Evolutionary conservation across 2,329 filamentous ascomycete species (phyloP).

Genomic region (Magnaporthiopsis rhizophila): DNA sequence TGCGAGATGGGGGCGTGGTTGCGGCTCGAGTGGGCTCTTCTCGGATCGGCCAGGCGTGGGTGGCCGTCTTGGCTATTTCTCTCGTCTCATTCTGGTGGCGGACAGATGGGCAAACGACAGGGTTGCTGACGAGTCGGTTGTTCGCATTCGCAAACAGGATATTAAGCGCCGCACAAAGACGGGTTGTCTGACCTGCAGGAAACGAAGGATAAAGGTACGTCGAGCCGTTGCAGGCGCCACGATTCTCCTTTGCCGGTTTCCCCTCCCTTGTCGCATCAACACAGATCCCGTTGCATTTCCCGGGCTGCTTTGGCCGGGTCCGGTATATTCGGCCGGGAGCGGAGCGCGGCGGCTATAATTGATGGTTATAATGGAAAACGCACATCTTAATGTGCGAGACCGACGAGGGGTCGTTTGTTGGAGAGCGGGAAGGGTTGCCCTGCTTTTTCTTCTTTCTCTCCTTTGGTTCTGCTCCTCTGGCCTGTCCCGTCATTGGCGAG

Average conservation of each 20-base stretch:
- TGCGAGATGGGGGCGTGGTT: too few relatives aligned
- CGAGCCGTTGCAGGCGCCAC: constrained; percentile 1
- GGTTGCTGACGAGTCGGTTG: too few relatives aligned
- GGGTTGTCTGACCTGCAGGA: constrained; percentile 54
- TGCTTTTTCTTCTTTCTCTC: not conserved
- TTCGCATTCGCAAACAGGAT: constrained; percentile 32
- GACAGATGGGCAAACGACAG: constrained; percentile 5
- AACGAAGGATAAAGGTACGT: constrained; percentile 55
- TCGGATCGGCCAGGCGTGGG: too few relatives aligned
- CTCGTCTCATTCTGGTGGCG: not conserved
- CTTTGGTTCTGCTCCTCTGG: constrained; percentile 8
- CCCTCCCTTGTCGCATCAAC: not conserved
- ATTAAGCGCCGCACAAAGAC: constrained; percentile 57
- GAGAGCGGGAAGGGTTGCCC: not conserved
- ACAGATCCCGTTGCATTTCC: not conserved
- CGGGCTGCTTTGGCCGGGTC: constrained; percentile 14
- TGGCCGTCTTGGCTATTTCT: too few relatives aligned
- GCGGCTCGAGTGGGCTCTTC: too few relatives aligned
- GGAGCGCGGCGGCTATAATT: not conserved
- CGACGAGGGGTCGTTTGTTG: too few relatives aligned
- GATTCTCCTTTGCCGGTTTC: too few relatives aligned
- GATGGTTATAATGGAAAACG: not conserved
- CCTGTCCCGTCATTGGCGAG: constrained; percentile 3
- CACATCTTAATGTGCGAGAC: not conserved
- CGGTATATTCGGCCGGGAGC: not conserved